phyloP scores from a whole-genome alignment of 495 filamentous ascomycete species.

The Antarctomyces pellizariae region DNA sequence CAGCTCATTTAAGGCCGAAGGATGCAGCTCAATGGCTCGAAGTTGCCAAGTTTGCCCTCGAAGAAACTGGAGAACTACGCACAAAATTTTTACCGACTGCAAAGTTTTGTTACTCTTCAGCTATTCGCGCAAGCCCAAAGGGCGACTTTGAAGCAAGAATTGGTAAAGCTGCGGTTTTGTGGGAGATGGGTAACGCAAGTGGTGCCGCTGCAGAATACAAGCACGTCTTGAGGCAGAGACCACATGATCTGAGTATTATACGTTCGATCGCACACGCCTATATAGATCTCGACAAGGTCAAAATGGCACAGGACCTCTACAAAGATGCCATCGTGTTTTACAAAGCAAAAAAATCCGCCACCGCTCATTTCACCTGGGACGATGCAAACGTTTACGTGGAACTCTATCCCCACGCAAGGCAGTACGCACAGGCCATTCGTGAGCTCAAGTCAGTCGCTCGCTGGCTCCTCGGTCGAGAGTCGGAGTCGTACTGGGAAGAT shows the following conservation, averaged over 20 bases:
- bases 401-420: constrained; percentile 37
- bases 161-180: constrained; percentile 32
- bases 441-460: constrained; percentile 46
- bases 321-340: constrained; percentile 31
- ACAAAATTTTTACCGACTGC: constrained; percentile 28
- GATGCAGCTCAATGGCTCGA: constrained; percentile 43
- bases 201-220: constrained; percentile 39
- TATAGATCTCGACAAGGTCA: constrained; percentile 31
- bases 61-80: constrained; percentile 30
- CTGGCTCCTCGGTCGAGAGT: constrained; percentile 57
- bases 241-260: constrained; percentile 35
- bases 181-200: constrained; percentile 30
- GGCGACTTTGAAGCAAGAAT: constrained; percentile 31
- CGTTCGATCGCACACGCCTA: constrained; percentile 39
- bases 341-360: constrained; percentile 17
- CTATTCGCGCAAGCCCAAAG: constrained; percentile 34
- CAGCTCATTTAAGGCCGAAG: constrained; percentile 47
- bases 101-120: constrained; percentile 43
- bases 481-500: constrained; percentile 63
- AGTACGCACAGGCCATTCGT: constrained; percentile 36
- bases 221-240: constrained; percentile 29
- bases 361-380: constrained; percentile 44
- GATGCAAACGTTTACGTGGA: constrained; percentile 70
- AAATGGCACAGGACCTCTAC: constrained; percentile 36
- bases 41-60: constrained; percentile 40